These are phyloP conservation scores for Salix viminalis DNA, from an alignment of 345 rosid species.

Conservation along the genomic window DNA sequence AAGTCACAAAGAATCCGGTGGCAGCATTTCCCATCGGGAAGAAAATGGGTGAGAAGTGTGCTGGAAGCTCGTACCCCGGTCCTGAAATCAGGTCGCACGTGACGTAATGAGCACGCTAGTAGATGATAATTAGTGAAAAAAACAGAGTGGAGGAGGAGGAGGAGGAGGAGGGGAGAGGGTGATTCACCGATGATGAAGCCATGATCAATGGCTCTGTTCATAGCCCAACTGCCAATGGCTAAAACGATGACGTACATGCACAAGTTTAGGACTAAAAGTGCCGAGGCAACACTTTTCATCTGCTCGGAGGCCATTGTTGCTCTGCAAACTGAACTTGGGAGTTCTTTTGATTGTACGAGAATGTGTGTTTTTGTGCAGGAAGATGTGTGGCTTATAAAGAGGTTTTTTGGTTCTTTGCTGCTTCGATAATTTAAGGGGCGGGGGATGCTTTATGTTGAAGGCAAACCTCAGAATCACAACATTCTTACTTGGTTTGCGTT, in stretches of 20 bases:
- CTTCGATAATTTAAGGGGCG: slow-evolving; percentile 24
- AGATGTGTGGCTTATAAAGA: slow-evolving; percentile 19
- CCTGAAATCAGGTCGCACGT: slow-evolving; percentile 37
- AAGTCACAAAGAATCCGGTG: slow-evolving; percentile 83
- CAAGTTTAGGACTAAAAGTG: slow-evolving; percentile 65
- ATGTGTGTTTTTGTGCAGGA: slow-evolving; percentile 17
- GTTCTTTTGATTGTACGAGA: background rate
- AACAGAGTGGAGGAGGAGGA: background rate
- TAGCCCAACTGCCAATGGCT: slow-evolving; percentile 84
- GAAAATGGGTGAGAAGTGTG: slow-evolving; percentile 82
- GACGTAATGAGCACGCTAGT: background rate
- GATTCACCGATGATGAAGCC: slow-evolving; percentile 74
- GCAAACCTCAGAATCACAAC: slow-evolving; percentile 29
- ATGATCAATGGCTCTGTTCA: slow-evolving; percentile 66
- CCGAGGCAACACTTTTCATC: slow-evolving; percentile 48
- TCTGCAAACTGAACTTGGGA: background rate
- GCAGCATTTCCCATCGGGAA: slow-evolving; percentile 98
- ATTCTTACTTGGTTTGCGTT: slow-evolving; percentile 36
- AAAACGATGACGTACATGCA: slow-evolving; percentile 68
- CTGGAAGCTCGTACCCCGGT: slow-evolving; percentile 63
- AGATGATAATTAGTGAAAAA: background rate
- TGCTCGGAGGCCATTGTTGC: slow-evolving; percentile 48
- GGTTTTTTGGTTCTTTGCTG: slow-evolving; percentile 54
- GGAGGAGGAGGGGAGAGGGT: background rate
- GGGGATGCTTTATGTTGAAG: slow-evolving; percentile 61